Conservation (phyloP, 805 yeast genomes). For the Candida oleophila region DNA sequence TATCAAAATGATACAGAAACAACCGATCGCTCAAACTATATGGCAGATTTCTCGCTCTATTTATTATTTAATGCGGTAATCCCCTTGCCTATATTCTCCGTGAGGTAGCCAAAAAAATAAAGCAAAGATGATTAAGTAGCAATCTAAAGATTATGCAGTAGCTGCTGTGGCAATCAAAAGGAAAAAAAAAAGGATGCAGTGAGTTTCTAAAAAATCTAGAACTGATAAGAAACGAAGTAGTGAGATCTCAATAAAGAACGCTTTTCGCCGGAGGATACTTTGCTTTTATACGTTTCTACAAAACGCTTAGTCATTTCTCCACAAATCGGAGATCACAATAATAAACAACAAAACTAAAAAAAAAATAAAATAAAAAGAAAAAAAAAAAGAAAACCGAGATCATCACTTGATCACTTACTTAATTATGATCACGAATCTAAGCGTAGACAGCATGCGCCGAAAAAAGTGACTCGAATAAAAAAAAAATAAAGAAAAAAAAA, state of each 20-base stretch:
- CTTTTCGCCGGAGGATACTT: too few species aligned
- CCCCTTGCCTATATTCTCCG: too few species aligned
- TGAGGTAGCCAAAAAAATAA: too few species aligned
- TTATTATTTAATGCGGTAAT: too few species aligned
- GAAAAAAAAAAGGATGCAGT: background rate
- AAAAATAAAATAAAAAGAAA: background rate
- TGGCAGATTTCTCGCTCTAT: too few species aligned
- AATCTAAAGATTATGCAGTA: background rate
- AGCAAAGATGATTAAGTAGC: background rate
- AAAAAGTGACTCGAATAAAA: background rate
- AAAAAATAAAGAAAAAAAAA: background rate
- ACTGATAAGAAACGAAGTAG: too few species aligned
- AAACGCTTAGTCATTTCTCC: conserved; percentile 2
- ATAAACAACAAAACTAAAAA: background rate
- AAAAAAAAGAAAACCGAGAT: background rate
- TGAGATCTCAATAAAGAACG: too few species aligned
- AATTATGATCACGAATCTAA: conserved; percentile 1
- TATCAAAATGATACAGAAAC: too few species aligned
- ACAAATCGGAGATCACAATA: conserved; percentile 7
- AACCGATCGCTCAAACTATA: too few species aligned
- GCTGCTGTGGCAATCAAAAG: background rate
- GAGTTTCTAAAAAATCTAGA: background rate
- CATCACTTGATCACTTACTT: background rate
- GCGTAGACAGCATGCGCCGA: background rate
- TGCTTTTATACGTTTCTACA: background rate